phyloP scores from a whole-genome alignment of 2,329 filamentous ascomycete species.

The Cercospora sojina region DNA sequence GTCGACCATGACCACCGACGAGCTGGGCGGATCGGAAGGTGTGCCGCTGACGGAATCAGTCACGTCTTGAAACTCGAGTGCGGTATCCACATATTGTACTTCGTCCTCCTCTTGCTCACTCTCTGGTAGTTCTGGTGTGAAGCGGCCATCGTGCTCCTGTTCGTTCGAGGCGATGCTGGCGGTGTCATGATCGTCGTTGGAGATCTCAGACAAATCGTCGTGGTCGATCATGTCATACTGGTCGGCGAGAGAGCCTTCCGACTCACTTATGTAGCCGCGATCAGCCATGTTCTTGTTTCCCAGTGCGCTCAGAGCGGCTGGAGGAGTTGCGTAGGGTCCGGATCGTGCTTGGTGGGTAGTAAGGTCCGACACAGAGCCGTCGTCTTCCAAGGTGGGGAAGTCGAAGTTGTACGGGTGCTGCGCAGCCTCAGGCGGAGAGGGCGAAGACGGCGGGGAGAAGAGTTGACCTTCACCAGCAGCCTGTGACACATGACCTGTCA shows the following conservation, averaged over 20 bases:
- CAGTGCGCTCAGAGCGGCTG: slow-evolving; percentile 34
- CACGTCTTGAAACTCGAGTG: not conserved
- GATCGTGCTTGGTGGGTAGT: slow-evolving; percentile 13
- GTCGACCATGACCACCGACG: slow-evolving; percentile 1
- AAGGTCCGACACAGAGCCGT: slow-evolving; percentile 35
- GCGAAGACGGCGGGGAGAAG: slow-evolving; percentile 1
- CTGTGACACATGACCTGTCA: slow-evolving; percentile 24
- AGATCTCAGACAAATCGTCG: slow-evolving; percentile 37
- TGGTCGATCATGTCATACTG: slow-evolving; percentile 35
- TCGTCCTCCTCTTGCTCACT: slow-evolving; percentile 22
- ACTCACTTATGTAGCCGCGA: slow-evolving; percentile 19
- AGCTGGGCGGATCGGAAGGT: not conserved
- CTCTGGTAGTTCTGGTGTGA: slow-evolving; percentile 24
- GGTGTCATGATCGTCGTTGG: slow-evolving; percentile 36
- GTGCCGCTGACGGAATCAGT: not conserved
- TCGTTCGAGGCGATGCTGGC: slow-evolving; percentile 35
- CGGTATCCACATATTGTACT: not conserved
- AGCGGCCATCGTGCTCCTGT: slow-evolving; percentile 19
- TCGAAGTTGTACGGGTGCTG: slow-evolving; percentile 23
- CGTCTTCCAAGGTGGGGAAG: slow-evolving; percentile 34
- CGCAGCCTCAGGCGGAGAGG: not conserved
- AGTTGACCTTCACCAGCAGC: slow-evolving; percentile 3
- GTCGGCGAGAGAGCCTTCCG: slow-evolving; percentile 28
- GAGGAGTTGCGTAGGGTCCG: slow-evolving; percentile 28
- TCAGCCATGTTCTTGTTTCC: slow-evolving; percentile 30